Evolutionary conservation across 1,139 yeast species (phyloP).

Genomic region (Debaryomyces psychrophilus): DNA sequence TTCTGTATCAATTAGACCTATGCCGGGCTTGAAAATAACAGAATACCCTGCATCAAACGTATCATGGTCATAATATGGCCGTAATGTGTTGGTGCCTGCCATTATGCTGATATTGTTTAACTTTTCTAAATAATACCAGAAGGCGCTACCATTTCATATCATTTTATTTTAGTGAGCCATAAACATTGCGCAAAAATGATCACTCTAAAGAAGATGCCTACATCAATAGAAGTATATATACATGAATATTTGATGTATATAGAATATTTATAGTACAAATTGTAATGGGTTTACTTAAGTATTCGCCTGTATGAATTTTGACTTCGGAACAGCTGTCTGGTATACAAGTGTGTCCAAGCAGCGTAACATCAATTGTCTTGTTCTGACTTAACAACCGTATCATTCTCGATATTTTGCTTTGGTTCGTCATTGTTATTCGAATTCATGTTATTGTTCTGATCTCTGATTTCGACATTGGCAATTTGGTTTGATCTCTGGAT

Average conservation of each 20-base stretch:
- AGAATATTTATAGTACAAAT: neutral
- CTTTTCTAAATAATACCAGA: constrained; percentile 5
- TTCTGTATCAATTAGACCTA: constrained; percentile 54
- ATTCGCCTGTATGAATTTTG: neutral
- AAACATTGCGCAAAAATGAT: constrained; percentile 4
- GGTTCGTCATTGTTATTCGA: neutral
- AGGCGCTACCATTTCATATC: constrained; percentile 7
- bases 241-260: neutral
- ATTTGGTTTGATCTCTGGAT: constrained; percentile 43
- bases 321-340: neutral
- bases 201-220: neutral
- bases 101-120: constrained; percentile 5
- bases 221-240: neutral
- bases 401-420: neutral
- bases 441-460: neutral
- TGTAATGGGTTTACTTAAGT: neutral
- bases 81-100: constrained; percentile 27
- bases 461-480: neutral
- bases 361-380: neutral
- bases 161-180: neutral
- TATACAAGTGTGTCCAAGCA: neutral
- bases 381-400: neutral
- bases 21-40: constrained; percentile 62
- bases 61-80: constrained; percentile 78
- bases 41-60: constrained; percentile 69